Conservation (phyloP, 2,329 filamentous ascomycete species). For the Colletotrichum sp. region DNA sequence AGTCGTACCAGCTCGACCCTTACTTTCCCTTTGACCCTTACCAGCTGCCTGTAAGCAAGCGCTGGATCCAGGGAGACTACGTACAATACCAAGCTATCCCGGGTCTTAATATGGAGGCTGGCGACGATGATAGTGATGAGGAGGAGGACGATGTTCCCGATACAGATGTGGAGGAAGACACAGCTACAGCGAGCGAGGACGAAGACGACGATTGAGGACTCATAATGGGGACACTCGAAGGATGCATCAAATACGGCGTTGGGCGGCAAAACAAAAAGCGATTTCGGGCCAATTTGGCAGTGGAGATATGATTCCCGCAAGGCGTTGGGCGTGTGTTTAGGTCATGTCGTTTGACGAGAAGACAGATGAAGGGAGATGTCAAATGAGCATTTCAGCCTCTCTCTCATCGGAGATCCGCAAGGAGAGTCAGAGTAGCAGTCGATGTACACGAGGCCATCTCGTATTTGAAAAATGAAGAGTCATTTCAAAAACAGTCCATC, state of each 20-base stretch:
- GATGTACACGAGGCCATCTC: not conserved
- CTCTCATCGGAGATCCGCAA: not conserved
- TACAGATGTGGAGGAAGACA: conserved; percentile 52
- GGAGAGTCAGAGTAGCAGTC: not conserved
- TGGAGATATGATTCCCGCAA: conserved; percentile 10
- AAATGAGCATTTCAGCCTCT: not conserved
- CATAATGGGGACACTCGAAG: conserved; percentile 16
- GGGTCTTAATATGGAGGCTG: conserved; percentile 66
- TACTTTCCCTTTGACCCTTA: conserved; percentile 99
- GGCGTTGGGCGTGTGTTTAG: conserved; percentile 16
- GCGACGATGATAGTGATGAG: conserved; percentile 59
- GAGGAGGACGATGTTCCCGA: conserved; percentile 50
- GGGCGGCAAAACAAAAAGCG: conserved; percentile 15
- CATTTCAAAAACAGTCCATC: not conserved
- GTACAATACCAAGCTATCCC: conserved; percentile 79
- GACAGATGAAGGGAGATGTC: not conserved
- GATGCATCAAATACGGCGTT: conserved; percentile 26
- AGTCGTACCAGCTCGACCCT: conserved; percentile 84
- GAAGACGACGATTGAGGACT: conserved; percentile 41
- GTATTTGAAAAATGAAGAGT: not conserved
- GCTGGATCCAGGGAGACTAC: conserved; percentile 88
- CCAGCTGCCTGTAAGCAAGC: conserved; percentile 82
- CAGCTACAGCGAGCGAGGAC: conserved; percentile 54
- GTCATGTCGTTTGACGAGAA: not conserved
- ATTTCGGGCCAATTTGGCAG: conserved; percentile 17